These are phyloP conservation scores for Luffa aegyptiaca DNA, from an alignment of 306 rosid species.

Conservation along the genomic window DNA sequence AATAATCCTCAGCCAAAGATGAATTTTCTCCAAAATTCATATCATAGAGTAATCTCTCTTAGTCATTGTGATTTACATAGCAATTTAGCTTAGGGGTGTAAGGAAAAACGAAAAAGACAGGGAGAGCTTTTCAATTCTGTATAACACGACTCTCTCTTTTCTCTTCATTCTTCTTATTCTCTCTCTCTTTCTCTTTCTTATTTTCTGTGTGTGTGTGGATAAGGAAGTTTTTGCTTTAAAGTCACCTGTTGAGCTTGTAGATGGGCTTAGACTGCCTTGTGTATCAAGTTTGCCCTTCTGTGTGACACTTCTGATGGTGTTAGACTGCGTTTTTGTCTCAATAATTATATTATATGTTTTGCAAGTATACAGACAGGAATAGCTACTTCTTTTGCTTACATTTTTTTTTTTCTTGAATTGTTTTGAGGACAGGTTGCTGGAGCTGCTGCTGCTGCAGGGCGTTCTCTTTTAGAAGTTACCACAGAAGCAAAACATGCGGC, in stretches of 20 bases:
- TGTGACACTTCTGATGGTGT: not conserved
- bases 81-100: too few relatives aligned
- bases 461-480: conserved; percentile 64
- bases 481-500: conserved; percentile 79
- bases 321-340: not conserved
- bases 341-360: not conserved
- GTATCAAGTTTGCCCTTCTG: not conserved
- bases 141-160: too few relatives aligned
- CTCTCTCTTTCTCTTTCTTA: not conserved
- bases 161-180: not conserved
- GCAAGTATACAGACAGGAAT: not conserved
- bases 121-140: too few relatives aligned
- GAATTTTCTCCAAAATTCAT: too few relatives aligned
- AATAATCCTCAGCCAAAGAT: too few relatives aligned
- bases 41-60: too few relatives aligned
- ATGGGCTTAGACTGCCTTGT: not conserved
- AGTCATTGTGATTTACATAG: too few relatives aligned
- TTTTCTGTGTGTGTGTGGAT: not conserved
- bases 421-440: conserved; percentile 69
- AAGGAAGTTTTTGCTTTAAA: not conserved
- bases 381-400: not conserved
- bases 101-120: too few relatives aligned
- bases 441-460: conserved; percentile 92
- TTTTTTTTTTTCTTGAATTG: conserved; percentile 11
- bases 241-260: not conserved